Conservation (phyloP, 441 rosid species). For the Lepidium campestre region DNA sequence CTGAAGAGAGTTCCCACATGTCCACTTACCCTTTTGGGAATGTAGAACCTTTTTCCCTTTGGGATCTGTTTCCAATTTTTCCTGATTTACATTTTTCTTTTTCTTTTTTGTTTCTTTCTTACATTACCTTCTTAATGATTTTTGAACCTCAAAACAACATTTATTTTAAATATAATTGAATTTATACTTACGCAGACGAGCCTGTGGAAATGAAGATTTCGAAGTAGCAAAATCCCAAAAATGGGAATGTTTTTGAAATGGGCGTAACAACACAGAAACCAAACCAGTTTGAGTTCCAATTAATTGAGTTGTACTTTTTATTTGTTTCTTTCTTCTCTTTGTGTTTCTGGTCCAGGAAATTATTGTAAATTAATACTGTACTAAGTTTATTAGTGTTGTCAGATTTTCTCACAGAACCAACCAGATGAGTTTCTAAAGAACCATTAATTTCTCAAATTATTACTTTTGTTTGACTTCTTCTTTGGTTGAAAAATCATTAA, state of each 20-base stretch:
- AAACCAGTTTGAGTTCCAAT: slow-evolving; percentile 1
- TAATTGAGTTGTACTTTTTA: not conserved
- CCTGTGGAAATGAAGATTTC: not conserved
- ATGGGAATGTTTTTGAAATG: slow-evolving; percentile 10
- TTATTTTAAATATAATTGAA: not conserved
- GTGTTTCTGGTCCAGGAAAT: not conserved
- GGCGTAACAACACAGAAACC: slow-evolving; percentile 8
- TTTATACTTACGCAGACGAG: not conserved
- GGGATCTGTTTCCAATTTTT: slow-evolving; percentile 17
- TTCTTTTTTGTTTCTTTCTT: too few relatives aligned
- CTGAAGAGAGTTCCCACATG: slow-evolving; percentile 22
- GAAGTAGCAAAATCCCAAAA: slow-evolving; percentile 12
- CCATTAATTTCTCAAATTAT: not conserved
- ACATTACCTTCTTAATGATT: too few relatives aligned
- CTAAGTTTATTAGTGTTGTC: not conserved
- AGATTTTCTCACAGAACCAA: not conserved
- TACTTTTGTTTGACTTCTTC: not conserved
- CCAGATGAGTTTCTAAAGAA: not conserved
- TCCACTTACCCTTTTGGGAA: slow-evolving; percentile 20
- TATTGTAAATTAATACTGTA: not conserved
- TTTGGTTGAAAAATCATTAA: not conserved
- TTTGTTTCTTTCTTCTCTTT: not conserved
- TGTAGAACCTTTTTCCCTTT: slow-evolving; percentile 4
- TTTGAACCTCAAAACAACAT: too few relatives aligned
- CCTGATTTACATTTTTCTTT: too few relatives aligned